Conservation (phyloP, 345 rosid genomes). For the Zanthoxylum bungeanum region DNA sequence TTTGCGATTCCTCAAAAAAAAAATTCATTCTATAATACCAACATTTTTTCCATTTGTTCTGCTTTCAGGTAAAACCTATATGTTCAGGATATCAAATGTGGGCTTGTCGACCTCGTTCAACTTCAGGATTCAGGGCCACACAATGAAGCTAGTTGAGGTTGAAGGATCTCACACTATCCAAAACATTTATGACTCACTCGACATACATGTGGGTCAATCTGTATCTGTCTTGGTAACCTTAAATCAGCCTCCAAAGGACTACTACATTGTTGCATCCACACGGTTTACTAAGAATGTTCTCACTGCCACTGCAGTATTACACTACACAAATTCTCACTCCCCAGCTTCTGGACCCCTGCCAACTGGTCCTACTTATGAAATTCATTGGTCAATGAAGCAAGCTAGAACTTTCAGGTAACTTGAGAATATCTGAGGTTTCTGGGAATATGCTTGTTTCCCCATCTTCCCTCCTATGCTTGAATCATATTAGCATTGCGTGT, state of each 20-base stretch:
- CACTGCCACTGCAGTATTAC: constrained; percentile 54
- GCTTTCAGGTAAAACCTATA: constrained; percentile 73
- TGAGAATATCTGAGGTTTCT: background rate
- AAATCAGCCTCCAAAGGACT: constrained; percentile 72
- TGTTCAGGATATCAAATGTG: constrained; percentile 84
- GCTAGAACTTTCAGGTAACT: constrained; percentile 73
- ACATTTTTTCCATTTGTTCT: background rate
- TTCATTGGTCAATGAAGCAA: constrained; percentile 80
- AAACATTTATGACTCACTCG: constrained; percentile 73
- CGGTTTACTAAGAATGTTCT: constrained; percentile 47
- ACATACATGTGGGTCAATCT: constrained; percentile 89
- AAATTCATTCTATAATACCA: background rate
- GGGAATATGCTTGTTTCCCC: background rate
- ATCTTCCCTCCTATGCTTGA: background rate
- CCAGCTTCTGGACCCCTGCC: constrained; percentile 71
- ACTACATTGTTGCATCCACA: constrained; percentile 73
- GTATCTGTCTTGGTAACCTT: constrained; percentile 67
- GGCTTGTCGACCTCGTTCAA: constrained; percentile 68
- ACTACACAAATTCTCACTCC: constrained; percentile 56
- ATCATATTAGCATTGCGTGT: background rate
- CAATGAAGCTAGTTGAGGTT: constrained; percentile 78
- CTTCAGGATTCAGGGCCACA: constrained; percentile 84
- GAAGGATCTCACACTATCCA: constrained; percentile 87
- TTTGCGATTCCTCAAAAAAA: background rate
- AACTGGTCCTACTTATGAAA: constrained; percentile 41